These are phyloP conservation scores for Aspergillus luchuensis DNA, from an alignment of 2,329 filamentous ascomycete species.

Conservation along the genomic window DNA sequence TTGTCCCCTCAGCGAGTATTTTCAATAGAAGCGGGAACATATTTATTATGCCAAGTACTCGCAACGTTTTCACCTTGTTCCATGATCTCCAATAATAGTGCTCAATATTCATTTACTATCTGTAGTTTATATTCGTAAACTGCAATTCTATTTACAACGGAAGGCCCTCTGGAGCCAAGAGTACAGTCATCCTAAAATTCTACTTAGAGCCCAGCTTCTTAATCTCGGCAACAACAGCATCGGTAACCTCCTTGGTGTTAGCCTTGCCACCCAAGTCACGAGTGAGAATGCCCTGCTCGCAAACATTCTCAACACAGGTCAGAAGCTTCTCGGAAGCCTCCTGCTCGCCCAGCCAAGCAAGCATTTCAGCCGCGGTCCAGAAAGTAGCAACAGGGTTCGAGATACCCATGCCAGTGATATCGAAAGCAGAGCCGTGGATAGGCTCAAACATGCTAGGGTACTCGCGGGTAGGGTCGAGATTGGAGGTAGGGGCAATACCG, in stretches of 20 bases:
- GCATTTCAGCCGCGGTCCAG: conserved; percentile 71
- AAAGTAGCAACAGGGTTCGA: conserved; percentile 68
- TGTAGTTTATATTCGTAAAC: no score
- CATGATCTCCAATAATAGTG: no score
- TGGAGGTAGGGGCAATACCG: conserved; percentile 70
- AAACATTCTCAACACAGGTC: conserved; percentile 63
- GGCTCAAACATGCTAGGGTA: conserved; percentile 67
- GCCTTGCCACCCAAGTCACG: conserved; percentile 62
- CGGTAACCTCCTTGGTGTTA: conserved; percentile 60
- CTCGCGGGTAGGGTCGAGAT: conserved; percentile 64
- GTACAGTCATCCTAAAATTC: no score
- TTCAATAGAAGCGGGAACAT: no score
- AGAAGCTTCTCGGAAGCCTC: conserved; percentile 60
- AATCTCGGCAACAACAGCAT: conserved; percentile 58
- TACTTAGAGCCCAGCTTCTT: conserved; percentile 38
- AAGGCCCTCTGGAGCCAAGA: no score
- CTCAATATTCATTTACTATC: no score
- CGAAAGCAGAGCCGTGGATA: conserved; percentile 65
- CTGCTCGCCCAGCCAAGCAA: conserved; percentile 63
- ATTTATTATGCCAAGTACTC: no score
- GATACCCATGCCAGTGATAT: conserved; percentile 63
- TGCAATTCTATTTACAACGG: no score
- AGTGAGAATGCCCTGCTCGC: conserved; percentile 57
- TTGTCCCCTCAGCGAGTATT: no score
- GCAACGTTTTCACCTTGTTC: no score